A percentile compares a stretch with the other conserved stretches of the same genome.
Conservation (phyloP, 2,329 filamentous ascomycete genomes). For the Botrytis aclada region DNA sequence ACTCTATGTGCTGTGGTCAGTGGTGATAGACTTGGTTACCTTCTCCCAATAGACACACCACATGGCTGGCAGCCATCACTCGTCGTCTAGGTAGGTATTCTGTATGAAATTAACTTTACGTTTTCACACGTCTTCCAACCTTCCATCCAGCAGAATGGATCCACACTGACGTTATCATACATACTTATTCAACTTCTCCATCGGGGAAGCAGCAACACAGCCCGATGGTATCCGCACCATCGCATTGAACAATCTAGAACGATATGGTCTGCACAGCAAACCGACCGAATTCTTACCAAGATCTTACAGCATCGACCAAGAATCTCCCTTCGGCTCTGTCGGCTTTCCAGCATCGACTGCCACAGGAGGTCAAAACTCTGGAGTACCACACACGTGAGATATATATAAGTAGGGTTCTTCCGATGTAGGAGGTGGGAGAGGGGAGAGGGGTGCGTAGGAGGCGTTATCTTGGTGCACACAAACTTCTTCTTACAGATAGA, state of each 20-base stretch:
- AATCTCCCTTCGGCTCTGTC: not conserved
- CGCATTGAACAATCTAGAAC: not conserved
- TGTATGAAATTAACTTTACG: not conserved
- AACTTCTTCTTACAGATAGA: not conserved
- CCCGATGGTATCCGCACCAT: not conserved
- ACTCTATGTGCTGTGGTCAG: not conserved
- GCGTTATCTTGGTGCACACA: not conserved
- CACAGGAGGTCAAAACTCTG: not conserved
- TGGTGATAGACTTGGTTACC: not conserved
- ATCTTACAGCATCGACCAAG: not conserved
- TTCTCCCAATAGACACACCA: not conserved
- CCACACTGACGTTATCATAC: constrained; percentile 11
- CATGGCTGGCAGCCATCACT: not conserved
- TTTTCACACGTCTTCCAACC: not conserved
- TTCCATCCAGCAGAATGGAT: not conserved
- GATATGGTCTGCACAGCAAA: not conserved
- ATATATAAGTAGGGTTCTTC: not conserved
- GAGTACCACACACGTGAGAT: not conserved
- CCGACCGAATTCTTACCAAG: not conserved
- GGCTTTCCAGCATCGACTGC: not conserved
- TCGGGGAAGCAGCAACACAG: not conserved
- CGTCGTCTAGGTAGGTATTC: not conserved
- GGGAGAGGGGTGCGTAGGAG: not conserved
- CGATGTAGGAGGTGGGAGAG: not conserved
- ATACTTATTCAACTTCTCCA: not conserved